A percentile compares a stretch with the other conserved stretches of the same genome.
Conservation (phyloP, 1,284 basidiomycete genomes). For the Puccinia coronata region DNA sequence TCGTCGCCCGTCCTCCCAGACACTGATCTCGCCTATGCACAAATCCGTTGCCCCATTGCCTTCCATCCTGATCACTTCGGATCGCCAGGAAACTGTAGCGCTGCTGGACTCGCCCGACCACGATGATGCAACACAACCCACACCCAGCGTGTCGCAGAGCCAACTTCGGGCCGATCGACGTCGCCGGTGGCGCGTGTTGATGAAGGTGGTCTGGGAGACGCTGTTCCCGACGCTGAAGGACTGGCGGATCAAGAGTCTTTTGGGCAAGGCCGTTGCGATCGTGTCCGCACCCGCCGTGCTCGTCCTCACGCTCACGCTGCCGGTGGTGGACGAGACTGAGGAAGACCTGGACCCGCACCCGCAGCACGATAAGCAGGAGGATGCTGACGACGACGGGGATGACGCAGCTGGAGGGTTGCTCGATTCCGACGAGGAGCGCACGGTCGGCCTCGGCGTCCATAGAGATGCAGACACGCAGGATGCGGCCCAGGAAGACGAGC, state of each 20-base stretch:
- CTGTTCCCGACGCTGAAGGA: slow-evolving; percentile 84
- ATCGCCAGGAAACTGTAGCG: slow-evolving; percentile 5
- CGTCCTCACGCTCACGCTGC: slow-evolving; percentile 81
- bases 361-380: slow-evolving; percentile 43
- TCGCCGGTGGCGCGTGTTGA: neutral
- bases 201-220: neutral
- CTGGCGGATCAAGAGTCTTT: slow-evolving; percentile 70
- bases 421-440: slow-evolving; percentile 53
- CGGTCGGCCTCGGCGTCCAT: slow-evolving; percentile 20
- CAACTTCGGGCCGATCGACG: neutral
- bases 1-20: neutral
- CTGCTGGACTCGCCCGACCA: neutral
- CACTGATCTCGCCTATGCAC: neutral
- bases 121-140: neutral
- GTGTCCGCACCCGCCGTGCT: slow-evolving; percentile 85
- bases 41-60: neutral
- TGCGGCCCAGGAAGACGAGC: slow-evolving; percentile 51
- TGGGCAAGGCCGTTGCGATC: slow-evolving; percentile 73
- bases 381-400: slow-evolving; percentile 50
- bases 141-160: no score
- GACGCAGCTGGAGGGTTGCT: slow-evolving; percentile 62
- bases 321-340: slow-evolving; percentile 69
- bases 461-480: slow-evolving; percentile 51
- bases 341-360: slow-evolving; percentile 58
- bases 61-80: slow-evolving; percentile 25